phyloP scores from a whole-genome alignment of 2,329 filamentous ascomycete genomes.

The Pseudopithomyces maydicus region DNA sequence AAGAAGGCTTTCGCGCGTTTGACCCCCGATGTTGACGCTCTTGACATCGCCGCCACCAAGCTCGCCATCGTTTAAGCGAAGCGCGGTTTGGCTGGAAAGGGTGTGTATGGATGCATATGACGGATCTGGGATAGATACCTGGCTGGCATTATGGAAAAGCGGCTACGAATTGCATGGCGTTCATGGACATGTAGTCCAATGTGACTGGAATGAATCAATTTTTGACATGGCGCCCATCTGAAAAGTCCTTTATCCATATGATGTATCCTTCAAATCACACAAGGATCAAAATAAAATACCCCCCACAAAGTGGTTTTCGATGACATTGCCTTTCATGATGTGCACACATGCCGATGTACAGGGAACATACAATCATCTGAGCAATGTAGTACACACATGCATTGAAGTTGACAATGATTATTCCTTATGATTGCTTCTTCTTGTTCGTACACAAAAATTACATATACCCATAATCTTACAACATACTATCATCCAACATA shows the following conservation, averaged over 20 bases:
- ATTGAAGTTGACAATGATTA: no score
- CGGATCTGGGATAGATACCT: constrained; percentile 37
- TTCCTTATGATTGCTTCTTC: no score
- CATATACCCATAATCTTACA: no score
- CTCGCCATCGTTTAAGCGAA: constrained; percentile 86
- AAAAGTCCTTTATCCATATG: neutral
- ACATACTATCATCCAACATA: no score
- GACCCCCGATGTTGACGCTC: constrained; percentile 94
- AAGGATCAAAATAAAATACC: neutral
- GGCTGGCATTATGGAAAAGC: constrained; percentile 33
- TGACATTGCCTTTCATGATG: no score
- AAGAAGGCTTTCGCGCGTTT: constrained; percentile 99
- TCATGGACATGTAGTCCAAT: constrained; percentile 44
- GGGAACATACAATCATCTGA: no score
- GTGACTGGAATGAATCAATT: constrained; percentile 45
- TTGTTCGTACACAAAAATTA: no score
- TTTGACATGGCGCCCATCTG: constrained; percentile 12
- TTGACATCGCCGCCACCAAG: constrained; percentile 99
- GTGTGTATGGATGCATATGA: constrained; percentile 29
- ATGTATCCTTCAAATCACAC: neutral
- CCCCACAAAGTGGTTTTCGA: neutral
- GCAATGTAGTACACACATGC: no score
- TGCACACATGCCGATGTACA: no score
- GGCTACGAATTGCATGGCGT: constrained; percentile 45
- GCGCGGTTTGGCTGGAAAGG: constrained; percentile 1